Evolutionary conservation across 2,329 filamentous ascomycete species (phyloP).

Genomic region (Didymella keratinophila): DNA sequence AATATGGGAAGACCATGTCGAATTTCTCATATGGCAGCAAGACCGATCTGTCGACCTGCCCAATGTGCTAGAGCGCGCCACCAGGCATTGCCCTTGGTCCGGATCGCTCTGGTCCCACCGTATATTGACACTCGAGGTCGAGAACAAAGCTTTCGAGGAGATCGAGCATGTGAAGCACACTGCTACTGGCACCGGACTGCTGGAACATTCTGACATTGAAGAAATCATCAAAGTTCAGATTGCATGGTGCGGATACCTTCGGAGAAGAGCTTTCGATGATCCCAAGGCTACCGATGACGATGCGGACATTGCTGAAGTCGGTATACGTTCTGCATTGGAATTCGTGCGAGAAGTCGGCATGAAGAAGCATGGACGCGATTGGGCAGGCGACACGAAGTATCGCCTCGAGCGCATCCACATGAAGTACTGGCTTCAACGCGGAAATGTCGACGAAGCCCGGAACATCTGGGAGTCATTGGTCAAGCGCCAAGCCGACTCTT

Average conservation of each 20-base stretch:
- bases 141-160: conserved; percentile 76
- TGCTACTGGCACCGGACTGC: conserved; percentile 83
- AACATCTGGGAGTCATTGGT: conserved; percentile 77
- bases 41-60: conserved; percentile 63
- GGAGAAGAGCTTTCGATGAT: conserved; percentile 80
- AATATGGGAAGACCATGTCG: conserved; percentile 84
- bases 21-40: conserved; percentile 68
- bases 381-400: conserved; percentile 82
- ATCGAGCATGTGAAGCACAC: conserved; percentile 92
- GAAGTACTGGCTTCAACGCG: conserved; percentile 86
- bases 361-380: conserved; percentile 76
- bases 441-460: conserved; percentile 78
- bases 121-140: conserved; percentile 82
- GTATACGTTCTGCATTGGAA: conserved; percentile 84
- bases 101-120: conserved; percentile 90
- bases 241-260: conserved; percentile 93
- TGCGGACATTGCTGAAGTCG: conserved; percentile 87
- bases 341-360: conserved; percentile 81
- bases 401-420: conserved; percentile 91
- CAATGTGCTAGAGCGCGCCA: conserved; percentile 79
- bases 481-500: conserved; percentile 74
- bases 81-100: conserved; percentile 91
- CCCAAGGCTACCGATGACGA: conserved; percentile 76
- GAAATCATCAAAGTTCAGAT: conserved; percentile 90
- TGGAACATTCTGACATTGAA: conserved; percentile 86